Conservation (phyloP, 73 alveolate genomes). For the Breviolum minutum region DNA sequence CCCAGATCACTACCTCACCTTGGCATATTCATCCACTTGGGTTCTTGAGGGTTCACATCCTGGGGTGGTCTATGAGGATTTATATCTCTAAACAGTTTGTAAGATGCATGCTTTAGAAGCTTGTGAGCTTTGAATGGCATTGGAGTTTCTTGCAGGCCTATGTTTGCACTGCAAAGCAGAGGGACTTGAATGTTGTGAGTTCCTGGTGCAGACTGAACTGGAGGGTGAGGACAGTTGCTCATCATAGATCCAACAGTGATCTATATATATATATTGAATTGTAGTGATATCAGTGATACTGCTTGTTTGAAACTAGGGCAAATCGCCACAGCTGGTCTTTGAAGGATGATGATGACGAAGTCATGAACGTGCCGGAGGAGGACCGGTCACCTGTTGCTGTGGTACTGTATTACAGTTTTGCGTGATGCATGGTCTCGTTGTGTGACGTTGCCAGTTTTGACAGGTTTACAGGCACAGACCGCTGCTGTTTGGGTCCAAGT, state of each 20-base stretch:
- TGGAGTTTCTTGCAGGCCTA: not conserved
- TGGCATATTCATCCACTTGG: too few relatives aligned
- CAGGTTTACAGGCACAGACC: conserved; percentile 43
- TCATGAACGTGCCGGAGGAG: conserved; percentile 5
- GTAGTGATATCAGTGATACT: not conserved
- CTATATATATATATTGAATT: not conserved
- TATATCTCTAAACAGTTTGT: too few relatives aligned
- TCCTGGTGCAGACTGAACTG: not conserved
- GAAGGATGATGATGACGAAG: not conserved
- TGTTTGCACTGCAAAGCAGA: not conserved
- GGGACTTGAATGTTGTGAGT: conserved; percentile 48
- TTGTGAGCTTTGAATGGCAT: too few relatives aligned
- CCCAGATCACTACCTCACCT: too few relatives aligned
- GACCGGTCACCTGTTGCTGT: not conserved
- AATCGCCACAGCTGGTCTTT: not conserved
- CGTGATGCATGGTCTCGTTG: not conserved
- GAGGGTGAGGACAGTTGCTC: not conserved
- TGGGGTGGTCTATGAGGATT: too few relatives aligned
- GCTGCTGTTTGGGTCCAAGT: not conserved
- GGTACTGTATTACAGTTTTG: not conserved
- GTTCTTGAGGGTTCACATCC: too few relatives aligned
- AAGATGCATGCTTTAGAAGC: too few relatives aligned
- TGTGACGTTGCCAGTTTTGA: not conserved
- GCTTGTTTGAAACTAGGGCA: too few relatives aligned
- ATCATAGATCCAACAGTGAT: not conserved